Conservation (phyloP, 805 yeast genomes). For the Blastobotrys chiropterorum region DNA sequence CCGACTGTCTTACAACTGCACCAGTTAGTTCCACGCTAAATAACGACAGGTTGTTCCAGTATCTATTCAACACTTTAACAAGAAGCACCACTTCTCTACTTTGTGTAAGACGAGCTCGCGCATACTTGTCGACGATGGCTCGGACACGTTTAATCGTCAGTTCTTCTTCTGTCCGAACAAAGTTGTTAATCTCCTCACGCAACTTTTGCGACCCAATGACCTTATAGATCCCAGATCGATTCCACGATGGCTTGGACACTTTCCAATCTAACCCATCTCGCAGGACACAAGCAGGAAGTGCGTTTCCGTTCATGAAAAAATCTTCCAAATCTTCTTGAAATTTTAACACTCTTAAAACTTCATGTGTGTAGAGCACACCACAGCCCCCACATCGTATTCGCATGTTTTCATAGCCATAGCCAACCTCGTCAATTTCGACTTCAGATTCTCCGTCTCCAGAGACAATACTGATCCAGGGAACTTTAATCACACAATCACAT, state of each 20-base stretch:
- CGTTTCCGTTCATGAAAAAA: neutral
- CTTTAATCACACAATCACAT: conserved; percentile 1
- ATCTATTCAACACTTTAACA: conserved; percentile 2
- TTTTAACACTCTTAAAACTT: neutral
- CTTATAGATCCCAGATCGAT: neutral
- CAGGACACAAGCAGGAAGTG: neutral
- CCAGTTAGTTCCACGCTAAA: conserved; percentile 14
- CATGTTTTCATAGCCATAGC: neutral
- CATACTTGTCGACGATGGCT: neutral
- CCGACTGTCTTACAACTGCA: conserved; percentile 18
- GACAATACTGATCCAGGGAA: neutral
- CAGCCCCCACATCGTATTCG: neutral
- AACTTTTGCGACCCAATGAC: neutral
- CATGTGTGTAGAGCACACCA: neutral
- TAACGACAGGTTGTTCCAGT: conserved; percentile 14
- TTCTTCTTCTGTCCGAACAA: neutral
- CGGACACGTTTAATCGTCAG: neutral
- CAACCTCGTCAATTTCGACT: neutral
- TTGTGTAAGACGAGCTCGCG: neutral
- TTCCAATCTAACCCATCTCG: neutral
- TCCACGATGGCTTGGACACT: neutral
- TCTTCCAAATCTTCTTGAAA: neutral
- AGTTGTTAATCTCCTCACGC: neutral
- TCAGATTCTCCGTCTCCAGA: neutral
- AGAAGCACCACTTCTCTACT: neutral